Base-by-base conservation (phyloP, 352 stramenopile species). In the Phytophthora fragariae region DNA sequence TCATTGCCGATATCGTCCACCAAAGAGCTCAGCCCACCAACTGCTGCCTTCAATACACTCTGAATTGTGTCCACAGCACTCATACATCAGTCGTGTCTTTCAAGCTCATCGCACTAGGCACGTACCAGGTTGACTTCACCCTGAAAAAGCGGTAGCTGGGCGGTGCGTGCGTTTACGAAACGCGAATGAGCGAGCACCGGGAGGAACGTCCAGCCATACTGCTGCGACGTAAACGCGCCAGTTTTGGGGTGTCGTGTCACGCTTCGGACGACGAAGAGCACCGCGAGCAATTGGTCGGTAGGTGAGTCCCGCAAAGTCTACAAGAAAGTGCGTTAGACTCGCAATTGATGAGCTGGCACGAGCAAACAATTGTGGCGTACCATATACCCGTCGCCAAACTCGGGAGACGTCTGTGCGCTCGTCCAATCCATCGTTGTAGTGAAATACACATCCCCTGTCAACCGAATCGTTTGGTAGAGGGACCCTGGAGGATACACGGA, bases 121-220 rank as follows among this genome's bases (percentile, higher is more conserved):
- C 69, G n/a, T 73, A 93, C 84, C 72, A 90, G 31, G 14, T 90
- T 88, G 41, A 93, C 77, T 41, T 88, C 73, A 12, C 88, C 88
- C 19, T 78, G 63, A 33, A 93, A 91, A 11, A 95, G 50, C 5
- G 88, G 88, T 0, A 95, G 68, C 44, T 93, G 88, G 29, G 82
- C 72, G n/a, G 35, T 79, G 4, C 82, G 75, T 8, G 65, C 57
- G 2, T 76, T 75, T 19, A 95, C 66, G 6, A 70, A 76, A 1
- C 71, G 76, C 8, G 68, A 72, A 17, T 81, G 62, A 6, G 64
- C 72, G 3, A 95, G 75, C 0, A 93, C 69, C 0, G 83, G 83
- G 10, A 92, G 55, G 14, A 93, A 95, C 5, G 78, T 85, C 88
- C 88, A 95, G 0, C 79, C 88, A 21, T 89, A 79, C 19, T 80